A percentile compares a stretch with the other conserved stretches of the same genome.
These are phyloP conservation scores for Leishmania tropica DNA, from an alignment of 208 protist genomes.

Conservation along the genomic window DNA sequence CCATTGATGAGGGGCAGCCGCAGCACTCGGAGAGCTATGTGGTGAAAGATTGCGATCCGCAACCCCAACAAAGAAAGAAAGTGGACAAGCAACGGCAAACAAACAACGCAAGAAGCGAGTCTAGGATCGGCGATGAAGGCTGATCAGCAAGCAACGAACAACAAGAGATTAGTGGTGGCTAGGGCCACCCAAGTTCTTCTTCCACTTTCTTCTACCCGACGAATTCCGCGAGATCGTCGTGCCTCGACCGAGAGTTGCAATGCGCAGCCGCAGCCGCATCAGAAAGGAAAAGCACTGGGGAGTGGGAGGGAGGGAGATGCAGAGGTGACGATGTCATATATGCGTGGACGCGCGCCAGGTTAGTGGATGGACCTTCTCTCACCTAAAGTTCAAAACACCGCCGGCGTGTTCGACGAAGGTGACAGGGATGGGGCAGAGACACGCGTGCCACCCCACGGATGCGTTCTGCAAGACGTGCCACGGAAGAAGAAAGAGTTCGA, in stretches of 20 bases:
- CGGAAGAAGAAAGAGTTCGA: slow-evolving; percentile 29
- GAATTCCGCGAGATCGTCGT: neutral
- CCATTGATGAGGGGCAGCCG: neutral
- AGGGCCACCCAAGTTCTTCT: neutral
- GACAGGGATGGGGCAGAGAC: neutral
- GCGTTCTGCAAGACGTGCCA: slow-evolving; percentile 25
- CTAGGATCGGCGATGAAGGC: neutral
- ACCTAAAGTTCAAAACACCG: neutral
- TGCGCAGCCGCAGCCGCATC: neutral
- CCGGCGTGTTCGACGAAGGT: neutral
- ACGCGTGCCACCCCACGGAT: neutral
- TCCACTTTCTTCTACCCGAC: neutral
- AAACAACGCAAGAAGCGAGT: neutral
- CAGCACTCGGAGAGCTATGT: neutral
- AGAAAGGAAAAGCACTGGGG: neutral
- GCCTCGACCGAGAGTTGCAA: neutral
- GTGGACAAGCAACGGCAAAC: neutral
- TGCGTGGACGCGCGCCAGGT: neutral
- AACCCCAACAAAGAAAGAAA: neutral
- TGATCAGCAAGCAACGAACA: neutral
- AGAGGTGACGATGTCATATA: neutral
- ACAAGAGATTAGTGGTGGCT: neutral
- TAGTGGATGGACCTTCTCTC: neutral
- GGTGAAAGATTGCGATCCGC: neutral
- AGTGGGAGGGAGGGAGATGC: neutral